A percentile compares a stretch with the other conserved stretches of the same genome.
Conservation (phyloP, 1,284 basidiomycete genomes). For the Trametes pubescens region DNA sequence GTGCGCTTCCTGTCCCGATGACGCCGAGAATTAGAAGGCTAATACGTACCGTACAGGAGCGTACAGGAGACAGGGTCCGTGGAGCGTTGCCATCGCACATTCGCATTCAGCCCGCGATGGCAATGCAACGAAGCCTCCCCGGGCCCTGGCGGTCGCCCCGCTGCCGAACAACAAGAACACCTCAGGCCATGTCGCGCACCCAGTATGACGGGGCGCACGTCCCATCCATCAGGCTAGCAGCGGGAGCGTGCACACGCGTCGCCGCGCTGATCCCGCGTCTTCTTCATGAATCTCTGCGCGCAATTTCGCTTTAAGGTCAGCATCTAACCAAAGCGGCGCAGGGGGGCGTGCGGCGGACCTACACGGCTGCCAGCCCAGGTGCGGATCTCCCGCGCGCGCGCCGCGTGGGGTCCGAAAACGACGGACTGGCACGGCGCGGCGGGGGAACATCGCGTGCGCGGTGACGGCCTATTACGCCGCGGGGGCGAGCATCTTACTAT, state of each 20-base stretch:
- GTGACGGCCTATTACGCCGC: not conserved
- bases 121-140: not conserved
- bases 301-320: slow-evolving; percentile 8
- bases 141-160: not conserved
- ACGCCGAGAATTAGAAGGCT: not conserved
- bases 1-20: not conserved
- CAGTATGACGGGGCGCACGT: slow-evolving; percentile 4
- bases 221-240: no score
- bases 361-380: slow-evolving; percentile 12
- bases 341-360: not conserved
- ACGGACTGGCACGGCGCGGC: slow-evolving; percentile 10
- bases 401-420: slow-evolving; percentile 21
- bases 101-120: not conserved
- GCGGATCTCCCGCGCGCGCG: slow-evolving; percentile 14
- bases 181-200: slow-evolving; percentile 1
- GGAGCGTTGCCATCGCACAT: slow-evolving; percentile 4
- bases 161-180: not conserved
- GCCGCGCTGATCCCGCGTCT: not conserved
- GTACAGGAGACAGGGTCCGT: not conserved
- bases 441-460: not conserved
- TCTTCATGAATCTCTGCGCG: slow-evolving; percentile 4
- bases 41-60: no score
- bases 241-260: no score
- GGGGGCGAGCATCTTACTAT: not conserved
- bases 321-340: slow-evolving; percentile 6